Conservation (phyloP, 306 rosid species). For the Cicer judaicum region DNA sequence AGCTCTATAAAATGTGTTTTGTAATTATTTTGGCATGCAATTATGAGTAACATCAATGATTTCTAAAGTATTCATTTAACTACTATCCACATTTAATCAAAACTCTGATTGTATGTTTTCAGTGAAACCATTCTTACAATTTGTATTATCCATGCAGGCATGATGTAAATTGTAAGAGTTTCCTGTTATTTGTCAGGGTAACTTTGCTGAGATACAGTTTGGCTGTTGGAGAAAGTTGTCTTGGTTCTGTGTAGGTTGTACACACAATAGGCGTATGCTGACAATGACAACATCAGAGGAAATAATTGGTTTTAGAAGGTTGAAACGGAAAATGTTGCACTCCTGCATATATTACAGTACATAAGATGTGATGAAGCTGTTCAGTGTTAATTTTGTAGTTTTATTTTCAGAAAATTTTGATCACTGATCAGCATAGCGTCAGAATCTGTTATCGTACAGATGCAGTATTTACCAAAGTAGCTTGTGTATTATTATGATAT, state of each 20-base stretch:
- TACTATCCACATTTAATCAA: constrained; percentile 20
- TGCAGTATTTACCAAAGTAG: constrained; percentile 27
- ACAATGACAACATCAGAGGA: constrained; percentile 32
- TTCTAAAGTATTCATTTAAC: constrained; percentile 33
- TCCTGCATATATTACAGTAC: constrained; percentile 43
- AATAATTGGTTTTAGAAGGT: constrained; percentile 39
- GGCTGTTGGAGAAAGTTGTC: constrained; percentile 40
- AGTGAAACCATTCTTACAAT: constrained; percentile 36
- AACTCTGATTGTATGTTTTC: constrained; percentile 26
- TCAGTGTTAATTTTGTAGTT: constrained; percentile 31
- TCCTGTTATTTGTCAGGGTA: constrained; percentile 38
- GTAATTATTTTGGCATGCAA: neutral
- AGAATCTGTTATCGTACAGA: constrained; percentile 37
- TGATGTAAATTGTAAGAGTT: constrained; percentile 50
- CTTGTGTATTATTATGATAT: neutral
- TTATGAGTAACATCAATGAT: constrained; percentile 8
- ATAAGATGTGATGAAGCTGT: constrained; percentile 36
- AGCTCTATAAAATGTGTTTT: constrained; percentile 24
- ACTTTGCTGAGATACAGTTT: constrained; percentile 36
- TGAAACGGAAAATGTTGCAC: constrained; percentile 41
- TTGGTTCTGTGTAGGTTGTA: constrained; percentile 37
- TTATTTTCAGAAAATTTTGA: constrained; percentile 21
- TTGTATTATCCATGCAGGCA: constrained; percentile 48
- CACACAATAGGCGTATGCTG: constrained; percentile 43
- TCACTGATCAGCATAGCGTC: constrained; percentile 18